phyloP scores from a whole-genome alignment of 2,329 filamentous ascomycete genomes.

The Lachnellula cervina region DNA sequence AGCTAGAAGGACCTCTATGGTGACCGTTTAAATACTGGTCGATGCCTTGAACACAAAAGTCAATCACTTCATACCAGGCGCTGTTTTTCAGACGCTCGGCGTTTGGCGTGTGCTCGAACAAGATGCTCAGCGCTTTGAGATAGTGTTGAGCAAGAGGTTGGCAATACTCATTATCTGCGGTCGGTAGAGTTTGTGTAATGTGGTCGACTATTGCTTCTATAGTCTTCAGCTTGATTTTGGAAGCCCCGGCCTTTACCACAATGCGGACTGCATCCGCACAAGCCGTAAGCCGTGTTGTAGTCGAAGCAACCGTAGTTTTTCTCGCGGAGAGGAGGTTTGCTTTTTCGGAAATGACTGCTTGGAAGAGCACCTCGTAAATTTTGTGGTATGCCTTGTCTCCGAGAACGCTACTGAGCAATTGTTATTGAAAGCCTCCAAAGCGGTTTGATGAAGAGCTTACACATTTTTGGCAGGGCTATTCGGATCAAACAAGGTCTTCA shows the following conservation, averaged over 20 bases:
- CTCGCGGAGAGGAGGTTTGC: slow-evolving; percentile 49
- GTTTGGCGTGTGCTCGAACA: slow-evolving; percentile 71
- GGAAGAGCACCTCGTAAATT: slow-evolving; percentile 77
- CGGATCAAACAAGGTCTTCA: slow-evolving; percentile 27
- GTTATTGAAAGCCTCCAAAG: background rate
- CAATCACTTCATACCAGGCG: slow-evolving; percentile 30
- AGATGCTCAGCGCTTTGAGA: slow-evolving; percentile 64
- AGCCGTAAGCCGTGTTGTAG: slow-evolving; percentile 56
- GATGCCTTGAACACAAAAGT: slow-evolving; percentile 63
- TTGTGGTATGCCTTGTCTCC: slow-evolving; percentile 75
- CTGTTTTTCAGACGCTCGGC: slow-evolving; percentile 69
- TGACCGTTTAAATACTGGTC: slow-evolving; percentile 38
- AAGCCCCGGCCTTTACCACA: slow-evolving; percentile 63
- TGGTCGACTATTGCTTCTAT: slow-evolving; percentile 76
- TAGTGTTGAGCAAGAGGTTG: slow-evolving; percentile 71
- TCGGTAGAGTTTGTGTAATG: slow-evolving; percentile 69
- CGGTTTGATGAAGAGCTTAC: slow-evolving; percentile 13
- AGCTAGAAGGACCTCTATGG: slow-evolving; percentile 9
- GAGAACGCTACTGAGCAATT: slow-evolving; percentile 38
- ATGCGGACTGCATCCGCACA: slow-evolving; percentile 69
- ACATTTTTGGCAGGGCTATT: slow-evolving; percentile 22
- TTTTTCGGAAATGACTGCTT: slow-evolving; percentile 63
- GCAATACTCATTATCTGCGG: slow-evolving; percentile 57
- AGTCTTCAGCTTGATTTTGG: slow-evolving; percentile 68
- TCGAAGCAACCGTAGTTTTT: slow-evolving; percentile 45